These are phyloP conservation scores for Fusarium udum DNA, from an alignment of 2,329 filamentous ascomycete species.

Conservation along the genomic window DNA sequence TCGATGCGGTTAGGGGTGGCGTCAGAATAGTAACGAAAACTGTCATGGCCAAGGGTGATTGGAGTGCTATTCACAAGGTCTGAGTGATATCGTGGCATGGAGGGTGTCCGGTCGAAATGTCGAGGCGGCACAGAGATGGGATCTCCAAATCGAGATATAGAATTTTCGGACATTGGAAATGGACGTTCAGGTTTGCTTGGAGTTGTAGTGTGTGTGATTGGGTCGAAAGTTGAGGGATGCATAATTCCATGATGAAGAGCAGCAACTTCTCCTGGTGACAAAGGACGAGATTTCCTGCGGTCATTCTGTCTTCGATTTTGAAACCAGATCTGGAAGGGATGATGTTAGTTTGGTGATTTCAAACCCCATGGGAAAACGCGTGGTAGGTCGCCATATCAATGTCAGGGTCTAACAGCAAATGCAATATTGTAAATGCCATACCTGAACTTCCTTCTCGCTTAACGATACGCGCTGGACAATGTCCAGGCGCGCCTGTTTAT, in stretches of 20 bases:
- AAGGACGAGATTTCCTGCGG: slow-evolving; percentile 84
- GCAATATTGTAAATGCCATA: slow-evolving; percentile 56
- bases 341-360: slow-evolving; percentile 29
- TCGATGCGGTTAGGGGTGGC: slow-evolving; percentile 42
- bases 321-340: slow-evolving; percentile 85
- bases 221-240: slow-evolving; percentile 61
- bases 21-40: slow-evolving; percentile 30
- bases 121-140: slow-evolving; percentile 40
- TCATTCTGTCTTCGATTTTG: slow-evolving; percentile 95
- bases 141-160: slow-evolving; percentile 39
- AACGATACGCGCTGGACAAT: slow-evolving; percentile 88
- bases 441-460: slow-evolving; percentile 96
- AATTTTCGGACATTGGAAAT: slow-evolving; percentile 43
- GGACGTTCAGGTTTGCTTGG: slow-evolving; percentile 42
- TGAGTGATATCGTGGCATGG: slow-evolving; percentile 39
- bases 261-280: slow-evolving; percentile 79
- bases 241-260: slow-evolving; percentile 66
- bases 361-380: slow-evolving; percentile 24
- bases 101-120: slow-evolving; percentile 40
- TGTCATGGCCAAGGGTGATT: slow-evolving; percentile 31
- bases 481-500: slow-evolving; percentile 84
- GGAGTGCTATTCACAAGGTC: slow-evolving; percentile 42
- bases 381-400: background rate
- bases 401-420: background rate
- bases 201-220: slow-evolving; percentile 44